These are phyloP conservation scores for Rhododendron mucronatum DNA, from an alignment of 148 eudicot species.

Conservation along the genomic window DNA sequence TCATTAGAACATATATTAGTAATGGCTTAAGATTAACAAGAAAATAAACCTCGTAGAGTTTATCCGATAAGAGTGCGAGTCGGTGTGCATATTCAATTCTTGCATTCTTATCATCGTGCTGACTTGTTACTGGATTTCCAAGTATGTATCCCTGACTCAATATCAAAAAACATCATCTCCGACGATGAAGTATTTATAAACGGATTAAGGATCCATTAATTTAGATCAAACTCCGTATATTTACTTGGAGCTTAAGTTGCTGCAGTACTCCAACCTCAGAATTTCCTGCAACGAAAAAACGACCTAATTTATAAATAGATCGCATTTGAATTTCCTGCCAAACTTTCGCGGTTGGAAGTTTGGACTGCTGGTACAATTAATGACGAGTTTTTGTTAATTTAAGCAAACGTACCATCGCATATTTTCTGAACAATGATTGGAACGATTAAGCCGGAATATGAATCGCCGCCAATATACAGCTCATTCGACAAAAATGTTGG, in stretches of 20 bases:
- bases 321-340: background rate
- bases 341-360: too few species aligned
- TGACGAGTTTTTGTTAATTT: too few species aligned
- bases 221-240: background rate
- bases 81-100: conserved; percentile 13
- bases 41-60: conserved; percentile 3
- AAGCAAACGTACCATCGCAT: background rate
- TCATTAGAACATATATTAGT: background rate
- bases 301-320: background rate
- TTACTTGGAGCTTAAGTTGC: conserved; percentile 11
- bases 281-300: background rate
- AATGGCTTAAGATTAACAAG: background rate
- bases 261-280: background rate
- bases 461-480: conserved; percentile 6
- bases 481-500: conserved; percentile 6
- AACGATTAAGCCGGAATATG: conserved; percentile 5
- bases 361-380: too few species aligned
- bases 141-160: conserved; percentile 5
- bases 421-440: conserved; percentile 12
- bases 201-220: background rate
- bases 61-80: conserved; percentile 8
- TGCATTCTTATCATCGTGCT: background rate
- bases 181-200: background rate
- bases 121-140: conserved; percentile 11
- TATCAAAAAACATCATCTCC: background rate